Evolutionary conservation across 805 yeast species (phyloP).

Genomic region (Blastobotrys mokoenaii): DNA sequence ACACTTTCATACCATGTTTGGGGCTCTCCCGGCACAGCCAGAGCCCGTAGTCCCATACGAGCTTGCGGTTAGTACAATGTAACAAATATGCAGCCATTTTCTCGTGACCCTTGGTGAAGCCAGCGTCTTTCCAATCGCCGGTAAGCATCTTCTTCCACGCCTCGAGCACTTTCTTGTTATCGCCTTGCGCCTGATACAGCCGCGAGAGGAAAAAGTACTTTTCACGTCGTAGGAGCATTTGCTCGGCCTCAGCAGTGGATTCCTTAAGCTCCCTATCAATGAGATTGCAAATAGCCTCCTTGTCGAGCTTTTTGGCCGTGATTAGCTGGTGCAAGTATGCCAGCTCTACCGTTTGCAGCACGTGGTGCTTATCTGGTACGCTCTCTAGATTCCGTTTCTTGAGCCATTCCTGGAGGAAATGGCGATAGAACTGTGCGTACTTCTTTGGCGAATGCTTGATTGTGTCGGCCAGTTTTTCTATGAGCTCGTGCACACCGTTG

Average conservation of each 20-base stretch:
- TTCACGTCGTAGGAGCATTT: conserved; percentile 16
- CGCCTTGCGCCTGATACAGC: conserved; percentile 20
- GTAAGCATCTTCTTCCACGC: conserved; percentile 21
- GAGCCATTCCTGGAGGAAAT: conserved; percentile 23
- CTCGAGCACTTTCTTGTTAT: conserved; percentile 20
- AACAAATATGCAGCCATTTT: conserved; percentile 22
- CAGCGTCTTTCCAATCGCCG: conserved; percentile 21
- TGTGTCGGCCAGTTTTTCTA: conserved; percentile 4
- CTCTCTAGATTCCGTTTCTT: conserved; percentile 25
- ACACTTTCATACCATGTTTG: conserved; percentile 26
- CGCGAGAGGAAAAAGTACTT: conserved; percentile 23
- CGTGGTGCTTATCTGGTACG: conserved; percentile 20
- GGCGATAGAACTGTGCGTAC: conserved; percentile 6
- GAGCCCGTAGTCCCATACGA: conserved; percentile 32
- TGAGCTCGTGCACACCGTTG: conserved; percentile 22
- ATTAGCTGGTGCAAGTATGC: conserved; percentile 23
- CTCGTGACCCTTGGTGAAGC: conserved; percentile 20
- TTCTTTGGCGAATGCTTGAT: conserved; percentile 1
- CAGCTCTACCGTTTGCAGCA: conserved; percentile 24
- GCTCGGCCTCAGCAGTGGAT: conserved; percentile 18
- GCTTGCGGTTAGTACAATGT: conserved; percentile 18
- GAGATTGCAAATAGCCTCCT: conserved; percentile 20
- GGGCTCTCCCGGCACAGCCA: conserved; percentile 27
- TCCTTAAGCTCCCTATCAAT: conserved; percentile 22
- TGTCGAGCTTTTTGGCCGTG: conserved; percentile 13